Base-by-base conservation (phyloP, 2,329 filamentous ascomycete genomes). In the Sporothrix inflata region DNA sequence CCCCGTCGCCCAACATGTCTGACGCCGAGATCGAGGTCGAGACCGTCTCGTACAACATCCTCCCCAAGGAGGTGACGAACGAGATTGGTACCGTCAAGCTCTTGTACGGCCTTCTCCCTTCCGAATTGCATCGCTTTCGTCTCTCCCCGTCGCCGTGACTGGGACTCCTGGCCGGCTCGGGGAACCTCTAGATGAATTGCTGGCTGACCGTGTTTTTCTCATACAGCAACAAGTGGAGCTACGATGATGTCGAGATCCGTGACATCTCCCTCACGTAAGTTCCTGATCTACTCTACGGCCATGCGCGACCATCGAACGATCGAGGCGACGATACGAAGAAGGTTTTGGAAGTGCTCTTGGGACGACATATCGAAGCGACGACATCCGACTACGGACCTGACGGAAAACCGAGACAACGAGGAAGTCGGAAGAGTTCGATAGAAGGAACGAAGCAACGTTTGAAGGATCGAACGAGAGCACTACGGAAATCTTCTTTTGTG, bases 191-290 rank as follows among this genome's bases (percentile, higher is more conserved):
- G 27, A 45, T 40, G 49, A 47, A 70, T 19, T 24, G 14, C 47
- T 45, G 40, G 57, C 73, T 74, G 65, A 73, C 73, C 42, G 55
- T 55, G 21, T 55, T 72, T 60, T 73, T 63, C 16, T 51, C 14
- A 30, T 73, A 27, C 69, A 76, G 75, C 77, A 78, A 96, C 91
- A 97, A 97, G 87, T 97, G 94, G 86, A 86, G 86, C 87, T 99
- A 98, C 87, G 96, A 96, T 84, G 93, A 98, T 91, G 95, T 99
- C 83, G 96, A 99, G 90, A 96, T 99, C 86, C 92, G 95, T 85
- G 96, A 99, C 85, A 98, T 99, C 88, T 99, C 96, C 82, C 90
- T 99, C 88, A 98, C 95, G 96, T 99, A 97, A 88, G 93, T 76
- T 75, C 73, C 74, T 47, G 60, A 6, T 65, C 11, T 12, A 30